Evolutionary conservation across 1,139 yeast genomes (phyloP).

Genomic region (Hemisphaericaspora lyxosophila): DNA sequence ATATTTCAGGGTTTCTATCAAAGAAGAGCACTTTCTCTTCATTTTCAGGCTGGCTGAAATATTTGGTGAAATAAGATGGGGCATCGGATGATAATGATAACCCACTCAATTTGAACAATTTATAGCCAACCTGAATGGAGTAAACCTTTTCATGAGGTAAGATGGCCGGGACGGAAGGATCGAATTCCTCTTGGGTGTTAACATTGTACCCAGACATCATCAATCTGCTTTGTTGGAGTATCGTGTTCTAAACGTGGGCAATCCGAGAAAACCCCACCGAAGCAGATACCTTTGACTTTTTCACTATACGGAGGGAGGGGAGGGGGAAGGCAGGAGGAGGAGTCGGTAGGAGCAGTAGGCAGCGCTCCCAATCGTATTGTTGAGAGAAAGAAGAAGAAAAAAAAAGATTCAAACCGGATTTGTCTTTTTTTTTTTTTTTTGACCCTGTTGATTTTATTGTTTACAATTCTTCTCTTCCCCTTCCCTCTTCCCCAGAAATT

Average conservation of each 20-base stretch:
- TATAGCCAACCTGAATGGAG: slow-evolving; percentile 71
- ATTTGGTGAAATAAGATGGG: slow-evolving; percentile 61
- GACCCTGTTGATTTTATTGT: no score
- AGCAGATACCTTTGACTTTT: no score
- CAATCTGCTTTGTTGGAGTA: not conserved
- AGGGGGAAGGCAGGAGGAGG: no score
- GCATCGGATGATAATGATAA: slow-evolving; percentile 83
- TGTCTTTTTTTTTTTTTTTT: no score
- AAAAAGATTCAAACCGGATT: no score
- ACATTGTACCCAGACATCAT: slow-evolving; percentile 5
- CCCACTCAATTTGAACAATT: slow-evolving; percentile 63
- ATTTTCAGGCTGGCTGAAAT: slow-evolving; percentile 38
- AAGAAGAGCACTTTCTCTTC: slow-evolving; percentile 56
- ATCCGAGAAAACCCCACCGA: no score
- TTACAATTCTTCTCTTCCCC: no score
- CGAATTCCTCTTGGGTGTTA: slow-evolving; percentile 23
- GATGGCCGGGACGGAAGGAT: slow-evolving; percentile 54
- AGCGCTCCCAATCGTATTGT: no score
- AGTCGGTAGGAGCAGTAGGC: no score
- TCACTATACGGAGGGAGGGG: not conserved
- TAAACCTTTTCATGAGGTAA: slow-evolving; percentile 67
- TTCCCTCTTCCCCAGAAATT: no score
- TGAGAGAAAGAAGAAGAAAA: no score
- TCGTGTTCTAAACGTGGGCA: no score
- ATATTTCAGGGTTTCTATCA: slow-evolving; percentile 74